Evolutionary conservation across 1,139 yeast species (phyloP), one percentile per base, ranked within the genome.

Genomic region (Blastobotrys petasosporus): DNA sequence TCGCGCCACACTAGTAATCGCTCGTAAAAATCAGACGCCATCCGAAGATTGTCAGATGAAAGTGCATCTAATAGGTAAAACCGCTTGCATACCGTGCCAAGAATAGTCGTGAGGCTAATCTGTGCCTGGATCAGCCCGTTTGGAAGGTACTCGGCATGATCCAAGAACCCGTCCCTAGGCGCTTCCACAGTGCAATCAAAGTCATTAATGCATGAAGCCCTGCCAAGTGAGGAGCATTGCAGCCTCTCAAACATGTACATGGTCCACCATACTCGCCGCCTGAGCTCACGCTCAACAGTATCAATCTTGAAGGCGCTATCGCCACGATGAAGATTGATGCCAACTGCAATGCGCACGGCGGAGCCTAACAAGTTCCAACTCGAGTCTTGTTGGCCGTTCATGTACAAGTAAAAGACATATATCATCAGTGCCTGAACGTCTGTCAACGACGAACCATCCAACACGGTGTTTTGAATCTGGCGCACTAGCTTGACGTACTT

Each of bases 261-360:
- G 52, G 79, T 75, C 84, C 84, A 79, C 63, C 79, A 79, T 13
- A 76, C 62, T 50, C 82, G 68, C 60, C 75, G 61, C 51, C 69
- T 69, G 39, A 68, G 62, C 50, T 70, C 70, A 35, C 61, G 57
- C 33, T 62, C 67, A 37, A 64, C 59, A 7, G 62, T 55, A 6
- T 56, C 37, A 20, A 57, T 39, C 7, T 42, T 39, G 25, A 51
- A 50, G 8, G 55, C 50, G 1, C 52, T 56, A 9, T 42, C 51
- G 3, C 53, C 57, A 32, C 48, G 38, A 49, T 60, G 59, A 23
- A 60, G 44, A 10, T 51, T 52, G 3, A 50, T 45, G 20, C 56
- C 56, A 9, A 49, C 30, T 13, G 50, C 50, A 13, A 47, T 43
- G 8, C 47, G 39, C 6, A 39, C 38, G 1, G 50, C 47, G 16